phyloP scores from a whole-genome alignment of 2,329 filamentous ascomycete species.

The Colletotrichum salicis region DNA sequence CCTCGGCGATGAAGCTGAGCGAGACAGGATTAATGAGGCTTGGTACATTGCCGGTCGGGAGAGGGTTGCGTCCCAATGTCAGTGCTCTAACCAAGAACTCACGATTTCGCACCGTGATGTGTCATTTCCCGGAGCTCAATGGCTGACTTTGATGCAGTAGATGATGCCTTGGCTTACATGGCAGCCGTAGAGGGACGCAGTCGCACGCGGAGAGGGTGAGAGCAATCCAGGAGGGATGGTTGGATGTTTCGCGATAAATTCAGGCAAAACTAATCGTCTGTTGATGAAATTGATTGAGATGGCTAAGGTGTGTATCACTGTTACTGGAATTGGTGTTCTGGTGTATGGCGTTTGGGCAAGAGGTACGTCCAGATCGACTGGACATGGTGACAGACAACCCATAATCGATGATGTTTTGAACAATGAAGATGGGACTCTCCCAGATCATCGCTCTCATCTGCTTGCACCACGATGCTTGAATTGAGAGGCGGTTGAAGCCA shows the following conservation, averaged over 20 bases:
- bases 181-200: background rate
- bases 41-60: slow-evolving; percentile 32
- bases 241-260: background rate
- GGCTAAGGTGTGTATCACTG: too few relatives aligned
- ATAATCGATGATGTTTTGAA: background rate
- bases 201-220: background rate
- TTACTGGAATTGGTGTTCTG: background rate
- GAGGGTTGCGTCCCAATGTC: slow-evolving; percentile 22
- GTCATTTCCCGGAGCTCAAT: background rate
- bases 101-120: background rate
- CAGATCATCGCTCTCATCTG: background rate
- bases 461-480: background rate
- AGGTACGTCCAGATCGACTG: background rate
- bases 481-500: background rate
- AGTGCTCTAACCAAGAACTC: background rate
- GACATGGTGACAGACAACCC: background rate
- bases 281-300: background rate
- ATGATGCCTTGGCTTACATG: slow-evolving; percentile 33
- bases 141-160: slow-evolving; percentile 27
- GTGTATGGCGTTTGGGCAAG: background rate
- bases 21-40: slow-evolving; percentile 30
- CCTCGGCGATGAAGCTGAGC: slow-evolving; percentile 20
- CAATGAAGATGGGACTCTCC: background rate
- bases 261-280: background rate
- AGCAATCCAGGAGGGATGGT: background rate